Percentiles rank a stretch among this genome's conserved stretches.
These are phyloP conservation scores for Lenzites betulinus DNA, from an alignment of 768 basidiomycete genomes.

Conservation along the genomic window DNA sequence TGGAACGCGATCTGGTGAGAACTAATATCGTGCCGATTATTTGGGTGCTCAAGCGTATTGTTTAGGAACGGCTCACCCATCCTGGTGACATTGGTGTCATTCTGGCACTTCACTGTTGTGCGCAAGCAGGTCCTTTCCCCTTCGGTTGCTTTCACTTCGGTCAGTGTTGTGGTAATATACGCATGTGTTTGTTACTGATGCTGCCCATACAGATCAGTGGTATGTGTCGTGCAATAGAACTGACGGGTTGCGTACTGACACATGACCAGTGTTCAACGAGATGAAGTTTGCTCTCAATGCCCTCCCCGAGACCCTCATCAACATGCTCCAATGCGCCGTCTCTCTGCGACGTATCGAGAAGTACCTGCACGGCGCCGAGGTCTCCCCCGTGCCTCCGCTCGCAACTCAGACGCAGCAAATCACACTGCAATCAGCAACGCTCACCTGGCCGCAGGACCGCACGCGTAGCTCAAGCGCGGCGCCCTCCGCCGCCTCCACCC, in stretches of 20 bases:
- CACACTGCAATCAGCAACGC: slow-evolving; percentile 79
- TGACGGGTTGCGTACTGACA: background rate
- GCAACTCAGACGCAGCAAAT: slow-evolving; percentile 59
- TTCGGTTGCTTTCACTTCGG: slow-evolving; percentile 77
- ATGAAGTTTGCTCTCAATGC: slow-evolving; percentile 88
- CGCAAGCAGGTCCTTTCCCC: slow-evolving; percentile 72
- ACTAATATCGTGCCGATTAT: background rate
- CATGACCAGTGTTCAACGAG: slow-evolving; percentile 75
- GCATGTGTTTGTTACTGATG: background rate
- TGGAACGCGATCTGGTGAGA: slow-evolving; percentile 58
- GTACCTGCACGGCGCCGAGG: slow-evolving; percentile 77
- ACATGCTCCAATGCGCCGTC: slow-evolving; percentile 83
- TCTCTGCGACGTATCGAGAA: slow-evolving; percentile 91
- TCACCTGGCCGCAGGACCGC: slow-evolving; percentile 89
- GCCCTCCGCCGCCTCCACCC: slow-evolving; percentile 67
- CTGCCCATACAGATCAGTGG: slow-evolving; percentile 40
- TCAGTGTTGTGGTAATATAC: slow-evolving; percentile 14
- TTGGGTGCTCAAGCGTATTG: background rate
- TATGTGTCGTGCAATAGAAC: slow-evolving; percentile 25
- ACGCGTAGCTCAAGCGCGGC: slow-evolving; percentile 44
- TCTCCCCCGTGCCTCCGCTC: slow-evolving; percentile 61
- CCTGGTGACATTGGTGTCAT: slow-evolving; percentile 51
- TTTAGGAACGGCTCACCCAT: slow-evolving; percentile 47
- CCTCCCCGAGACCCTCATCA: slow-evolving; percentile 89
- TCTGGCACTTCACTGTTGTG: slow-evolving; percentile 69